Conservation (phyloP, 2,329 filamentous ascomycete species). For the Grosmannia huntii region DNA sequence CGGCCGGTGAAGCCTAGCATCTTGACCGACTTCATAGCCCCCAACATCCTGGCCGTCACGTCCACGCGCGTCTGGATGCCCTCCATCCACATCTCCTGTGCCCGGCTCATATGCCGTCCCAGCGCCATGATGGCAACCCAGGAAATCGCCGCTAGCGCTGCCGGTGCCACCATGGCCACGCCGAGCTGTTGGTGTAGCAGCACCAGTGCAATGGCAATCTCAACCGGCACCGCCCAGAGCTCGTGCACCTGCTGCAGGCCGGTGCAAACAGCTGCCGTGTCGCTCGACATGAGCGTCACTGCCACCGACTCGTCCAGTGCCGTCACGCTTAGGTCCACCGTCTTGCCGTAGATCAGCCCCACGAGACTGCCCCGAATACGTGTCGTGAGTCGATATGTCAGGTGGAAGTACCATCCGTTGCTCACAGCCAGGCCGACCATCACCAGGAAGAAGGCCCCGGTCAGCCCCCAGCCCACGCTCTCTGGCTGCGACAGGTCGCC, state of each 20-base stretch:
- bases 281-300: slow-evolving; percentile 18
- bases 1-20: no score
- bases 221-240: not conserved
- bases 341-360: slow-evolving; percentile 20
- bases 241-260: not conserved
- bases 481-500: not conserved
- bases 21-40: no score
- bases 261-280: slow-evolving; percentile 16
- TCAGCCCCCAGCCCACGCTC: not conserved
- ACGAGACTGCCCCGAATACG: slow-evolving; percentile 16
- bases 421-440: no score
- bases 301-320: slow-evolving; percentile 14
- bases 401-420: not conserved
- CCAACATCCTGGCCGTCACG: no score
- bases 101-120: no score
- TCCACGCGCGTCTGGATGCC: no score
- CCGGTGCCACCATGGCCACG: not conserved
- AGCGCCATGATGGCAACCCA: no score
- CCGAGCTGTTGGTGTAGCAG: not conserved
- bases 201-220: not conserved
- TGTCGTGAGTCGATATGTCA: not conserved
- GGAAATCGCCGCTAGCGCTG: no score
- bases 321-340: slow-evolving; percentile 9
- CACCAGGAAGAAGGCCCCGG: not conserved
- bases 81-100: no score